Percentiles rank a stretch among this genome's conserved stretches.
Evolutionary conservation across 176 grass and related monocot genomes (phyloP).

Genomic region (Neostapfia colusana): DNA sequence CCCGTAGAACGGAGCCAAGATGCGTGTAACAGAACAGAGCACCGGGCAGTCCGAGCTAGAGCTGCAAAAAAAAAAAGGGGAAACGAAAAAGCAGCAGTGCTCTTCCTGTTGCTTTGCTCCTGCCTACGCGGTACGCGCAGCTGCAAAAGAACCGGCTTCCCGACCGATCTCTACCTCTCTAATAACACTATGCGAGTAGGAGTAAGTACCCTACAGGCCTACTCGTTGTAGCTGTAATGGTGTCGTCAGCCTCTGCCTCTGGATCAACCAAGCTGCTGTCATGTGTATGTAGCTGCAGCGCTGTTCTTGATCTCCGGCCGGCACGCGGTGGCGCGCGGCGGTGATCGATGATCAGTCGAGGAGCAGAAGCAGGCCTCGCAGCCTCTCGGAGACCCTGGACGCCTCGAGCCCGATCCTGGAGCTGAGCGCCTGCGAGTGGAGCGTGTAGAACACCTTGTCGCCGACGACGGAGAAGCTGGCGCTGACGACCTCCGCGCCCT

Average conservation of each 20-base stretch:
- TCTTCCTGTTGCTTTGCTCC: neutral
- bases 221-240: neutral
- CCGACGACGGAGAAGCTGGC: conserved; percentile 70
- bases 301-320: neutral
- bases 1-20: neutral
- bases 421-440: conserved; percentile 75
- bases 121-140: conserved; percentile 21
- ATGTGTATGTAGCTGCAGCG: neutral
- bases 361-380: conserved; percentile 43
- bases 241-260: no score
- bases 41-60: neutral
- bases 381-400: conserved; percentile 47
- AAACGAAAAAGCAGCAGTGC: neutral
- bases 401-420: conserved; percentile 59
- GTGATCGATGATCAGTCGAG: neutral
- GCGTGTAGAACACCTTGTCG: conserved; percentile 79
- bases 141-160: conserved; percentile 14
- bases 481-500: conserved; percentile 77
- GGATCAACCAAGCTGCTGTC: no score
- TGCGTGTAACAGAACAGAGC: neutral
- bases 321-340: neutral
- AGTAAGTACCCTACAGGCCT: neutral
- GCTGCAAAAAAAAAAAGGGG: neutral
- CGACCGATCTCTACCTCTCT: neutral
- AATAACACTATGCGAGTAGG: neutral